phyloP scores from a whole-genome alignment of 108 stramenopile genomes.

The Nitzschia inconspicua region DNA sequence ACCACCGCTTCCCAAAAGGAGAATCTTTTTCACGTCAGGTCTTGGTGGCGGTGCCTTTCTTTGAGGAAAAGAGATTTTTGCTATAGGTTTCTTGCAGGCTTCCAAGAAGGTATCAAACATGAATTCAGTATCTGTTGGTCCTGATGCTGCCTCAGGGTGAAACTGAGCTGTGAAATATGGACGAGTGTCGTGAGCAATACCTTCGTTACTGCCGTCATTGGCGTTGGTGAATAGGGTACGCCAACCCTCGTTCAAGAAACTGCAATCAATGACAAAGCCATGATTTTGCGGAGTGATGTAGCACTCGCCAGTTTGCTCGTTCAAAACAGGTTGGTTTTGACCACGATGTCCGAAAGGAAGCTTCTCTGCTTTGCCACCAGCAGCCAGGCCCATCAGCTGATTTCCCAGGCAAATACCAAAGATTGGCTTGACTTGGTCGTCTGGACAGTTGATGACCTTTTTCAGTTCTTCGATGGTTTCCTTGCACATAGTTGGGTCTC shows the following conservation, averaged over 20 bases:
- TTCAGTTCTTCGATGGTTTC: slow-evolving; percentile 79
- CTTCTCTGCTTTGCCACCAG: slow-evolving; percentile 89
- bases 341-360: slow-evolving; percentile 98
- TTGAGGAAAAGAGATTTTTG: slow-evolving; percentile 71
- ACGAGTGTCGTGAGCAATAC: slow-evolving; percentile 90
- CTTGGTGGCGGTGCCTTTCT: slow-evolving; percentile 56
- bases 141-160: slow-evolving; percentile 95
- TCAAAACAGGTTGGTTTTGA: slow-evolving; percentile 96
- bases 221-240: slow-evolving; percentile 94
- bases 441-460: slow-evolving; percentile 68
- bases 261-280: slow-evolving; percentile 89
- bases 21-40: slow-evolving; percentile 88
- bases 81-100: slow-evolving; percentile 60
- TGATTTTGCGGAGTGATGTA: slow-evolving; percentile 99
- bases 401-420: slow-evolving; percentile 99
- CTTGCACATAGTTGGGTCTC: slow-evolving; percentile 92
- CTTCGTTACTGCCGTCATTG: slow-evolving; percentile 98
- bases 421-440: slow-evolving; percentile 89
- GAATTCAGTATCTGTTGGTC: slow-evolving; percentile 97
- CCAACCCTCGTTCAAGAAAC: slow-evolving; percentile 84
- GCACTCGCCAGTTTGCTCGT: slow-evolving; percentile 92
- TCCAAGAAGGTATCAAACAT: slow-evolving; percentile 97
- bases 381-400: slow-evolving; percentile 94
- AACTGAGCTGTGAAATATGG: slow-evolving; percentile 99
- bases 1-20: slow-evolving; percentile 96